Evolutionary conservation across 768 basidiomycete species (phyloP).

Genomic region (Neoboletus magnificus): DNA sequence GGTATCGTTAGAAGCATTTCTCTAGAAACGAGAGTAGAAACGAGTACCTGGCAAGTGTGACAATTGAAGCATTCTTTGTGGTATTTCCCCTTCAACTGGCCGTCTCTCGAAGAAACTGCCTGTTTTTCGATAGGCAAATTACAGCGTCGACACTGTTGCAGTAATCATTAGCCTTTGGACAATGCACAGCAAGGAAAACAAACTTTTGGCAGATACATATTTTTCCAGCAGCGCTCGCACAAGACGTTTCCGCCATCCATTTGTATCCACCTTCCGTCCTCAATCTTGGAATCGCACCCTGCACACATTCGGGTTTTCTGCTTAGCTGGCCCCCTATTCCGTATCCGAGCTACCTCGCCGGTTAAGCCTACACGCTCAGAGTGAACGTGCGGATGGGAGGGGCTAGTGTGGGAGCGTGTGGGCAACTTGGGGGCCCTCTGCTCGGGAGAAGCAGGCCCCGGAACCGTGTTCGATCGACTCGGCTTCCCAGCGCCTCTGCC

Average conservation of each 20-base stretch:
- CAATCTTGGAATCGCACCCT: slow-evolving; percentile 65
- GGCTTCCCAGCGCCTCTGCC: slow-evolving; percentile 28
- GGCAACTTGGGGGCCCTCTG: slow-evolving; percentile 52
- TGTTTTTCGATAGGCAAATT: slow-evolving; percentile 83
- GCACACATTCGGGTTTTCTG: slow-evolving; percentile 50
- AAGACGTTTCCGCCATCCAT: slow-evolving; percentile 73
- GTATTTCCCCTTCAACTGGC: slow-evolving; percentile 94
- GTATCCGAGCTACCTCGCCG: slow-evolving; percentile 29
- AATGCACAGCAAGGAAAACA: slow-evolving; percentile 15
- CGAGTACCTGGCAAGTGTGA: slow-evolving; percentile 66
- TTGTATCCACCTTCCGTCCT: slow-evolving; percentile 79
- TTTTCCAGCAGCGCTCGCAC: slow-evolving; percentile 93
- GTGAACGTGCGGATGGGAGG: slow-evolving; percentile 37
- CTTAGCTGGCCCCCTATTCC: slow-evolving; percentile 33
- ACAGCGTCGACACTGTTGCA: slow-evolving; percentile 78
- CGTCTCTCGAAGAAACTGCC: slow-evolving; percentile 88
- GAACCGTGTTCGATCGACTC: slow-evolving; percentile 52
- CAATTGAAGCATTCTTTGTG: slow-evolving; percentile 92
- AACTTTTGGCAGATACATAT: slow-evolving; percentile 92
- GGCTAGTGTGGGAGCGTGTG: slow-evolving; percentile 51
- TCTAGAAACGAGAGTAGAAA: slow-evolving; percentile 5
- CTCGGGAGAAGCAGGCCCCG: slow-evolving; percentile 43
- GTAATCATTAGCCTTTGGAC: background rate
- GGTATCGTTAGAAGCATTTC: slow-evolving; percentile 1
- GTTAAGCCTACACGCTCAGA: slow-evolving; percentile 23